Conservation (phyloP, 805 yeast species). For the Candida saitoana region DNA sequence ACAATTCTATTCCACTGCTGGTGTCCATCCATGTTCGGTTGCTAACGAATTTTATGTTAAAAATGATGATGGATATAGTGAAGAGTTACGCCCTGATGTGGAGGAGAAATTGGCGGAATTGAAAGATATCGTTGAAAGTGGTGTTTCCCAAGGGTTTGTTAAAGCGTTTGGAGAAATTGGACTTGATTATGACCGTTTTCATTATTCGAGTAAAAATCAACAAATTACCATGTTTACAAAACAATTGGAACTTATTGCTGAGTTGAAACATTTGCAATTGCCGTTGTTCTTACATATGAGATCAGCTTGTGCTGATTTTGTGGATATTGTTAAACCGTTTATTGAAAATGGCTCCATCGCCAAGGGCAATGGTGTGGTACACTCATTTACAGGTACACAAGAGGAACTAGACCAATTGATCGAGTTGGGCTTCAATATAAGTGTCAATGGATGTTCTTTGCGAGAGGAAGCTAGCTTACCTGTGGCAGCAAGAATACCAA, state of each 20-base stretch:
- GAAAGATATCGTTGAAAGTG: constrained; percentile 44
- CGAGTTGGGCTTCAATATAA: constrained; percentile 60
- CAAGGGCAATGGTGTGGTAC: constrained; percentile 74
- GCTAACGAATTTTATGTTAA: constrained; percentile 36
- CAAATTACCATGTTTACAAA: constrained; percentile 65
- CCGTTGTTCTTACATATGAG: constrained; percentile 93
- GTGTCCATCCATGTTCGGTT: constrained; percentile 94
- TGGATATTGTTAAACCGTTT: constrained; percentile 59
- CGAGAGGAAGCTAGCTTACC: constrained; percentile 69
- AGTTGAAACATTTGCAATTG: constrained; percentile 41
- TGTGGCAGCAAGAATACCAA: constrained; percentile 66
- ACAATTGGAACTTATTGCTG: constrained; percentile 63
- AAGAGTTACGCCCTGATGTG: constrained; percentile 33
- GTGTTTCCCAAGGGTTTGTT: constrained; percentile 49
- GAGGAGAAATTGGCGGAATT: constrained; percentile 47
- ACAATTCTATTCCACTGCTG: constrained; percentile 63
- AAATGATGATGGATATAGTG: constrained; percentile 17
- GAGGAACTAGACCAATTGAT: constrained; percentile 60
- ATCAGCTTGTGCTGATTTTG: constrained; percentile 76
- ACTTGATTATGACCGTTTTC: constrained; percentile 85
- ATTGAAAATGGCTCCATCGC: constrained; percentile 38
- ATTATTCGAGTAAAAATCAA: constrained; percentile 63
- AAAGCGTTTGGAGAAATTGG: constrained; percentile 95
- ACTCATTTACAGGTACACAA: constrained; percentile 84
- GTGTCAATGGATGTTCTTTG: constrained; percentile 91